Evolutionary conservation across 805 yeast genomes (phyloP).

Genomic region (Dipodascopsis uninucleata): DNA sequence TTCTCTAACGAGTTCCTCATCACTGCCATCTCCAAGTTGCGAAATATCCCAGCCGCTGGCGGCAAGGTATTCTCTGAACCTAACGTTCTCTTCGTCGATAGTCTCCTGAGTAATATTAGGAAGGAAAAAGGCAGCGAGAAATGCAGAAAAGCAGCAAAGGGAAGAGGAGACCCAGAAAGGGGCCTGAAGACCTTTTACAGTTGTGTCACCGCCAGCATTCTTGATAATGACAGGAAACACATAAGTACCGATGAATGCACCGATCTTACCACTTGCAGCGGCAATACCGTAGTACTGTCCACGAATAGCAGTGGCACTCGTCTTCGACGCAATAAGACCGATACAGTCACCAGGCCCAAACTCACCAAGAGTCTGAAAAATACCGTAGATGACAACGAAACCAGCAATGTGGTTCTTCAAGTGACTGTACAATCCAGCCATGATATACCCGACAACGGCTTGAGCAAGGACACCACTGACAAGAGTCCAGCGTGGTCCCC

Average conservation of each 20-base stretch:
- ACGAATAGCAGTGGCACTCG: slow-evolving; percentile 80
- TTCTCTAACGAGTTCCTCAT: too few species aligned
- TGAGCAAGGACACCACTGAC: slow-evolving; percentile 66
- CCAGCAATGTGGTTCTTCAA: slow-evolving; percentile 65
- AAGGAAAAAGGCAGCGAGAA: slow-evolving; percentile 62
- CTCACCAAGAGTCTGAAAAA: slow-evolving; percentile 83
- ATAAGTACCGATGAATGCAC: slow-evolving; percentile 88
- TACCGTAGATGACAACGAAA: slow-evolving; percentile 82
- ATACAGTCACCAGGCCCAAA: slow-evolving; percentile 93
- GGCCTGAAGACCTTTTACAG: slow-evolving; percentile 58
- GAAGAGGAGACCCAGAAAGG: slow-evolving; percentile 82
- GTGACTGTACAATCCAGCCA: slow-evolving; percentile 66
- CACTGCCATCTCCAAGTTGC: slow-evolving; percentile 20
- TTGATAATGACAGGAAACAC: slow-evolving; percentile 77
- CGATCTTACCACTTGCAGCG: slow-evolving; percentile 87
- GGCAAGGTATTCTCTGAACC: slow-evolving; percentile 63
- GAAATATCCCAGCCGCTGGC: slow-evolving; percentile 61
- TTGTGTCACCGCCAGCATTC: slow-evolving; percentile 46
- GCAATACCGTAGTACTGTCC: slow-evolving; percentile 89
- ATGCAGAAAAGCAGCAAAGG: slow-evolving; percentile 67
- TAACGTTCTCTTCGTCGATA: slow-evolving; percentile 69
- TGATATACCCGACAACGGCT: slow-evolving; percentile 73
- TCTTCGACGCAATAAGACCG: slow-evolving; percentile 82
- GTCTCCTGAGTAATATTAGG: slow-evolving; percentile 85
- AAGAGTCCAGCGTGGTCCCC: slow-evolving; percentile 86